Percentiles rank a stretch among this genome's conserved stretches.
phyloP scores from a whole-genome alignment of 495 filamentous ascomycete genomes.

The Xeromyces bisporus region DNA sequence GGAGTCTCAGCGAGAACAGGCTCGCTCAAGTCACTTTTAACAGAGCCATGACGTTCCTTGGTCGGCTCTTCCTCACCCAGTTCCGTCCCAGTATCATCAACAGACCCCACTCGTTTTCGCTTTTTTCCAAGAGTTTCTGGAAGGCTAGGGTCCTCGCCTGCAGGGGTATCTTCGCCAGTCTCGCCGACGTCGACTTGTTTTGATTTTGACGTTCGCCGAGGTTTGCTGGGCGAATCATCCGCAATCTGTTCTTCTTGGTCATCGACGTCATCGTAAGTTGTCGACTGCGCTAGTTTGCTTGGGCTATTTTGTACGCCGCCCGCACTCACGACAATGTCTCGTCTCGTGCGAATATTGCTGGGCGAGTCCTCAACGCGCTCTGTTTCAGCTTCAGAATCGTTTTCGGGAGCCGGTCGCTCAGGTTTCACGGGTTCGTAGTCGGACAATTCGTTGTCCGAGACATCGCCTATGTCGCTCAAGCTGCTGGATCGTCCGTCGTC shows the following conservation, averaged over 20 bases:
- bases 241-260: constrained; percentile 20
- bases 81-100: constrained; percentile 25
- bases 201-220: constrained; percentile 14
- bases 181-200: constrained; percentile 10
- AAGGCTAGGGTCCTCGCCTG: constrained; percentile 17
- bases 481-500: constrained; percentile 46
- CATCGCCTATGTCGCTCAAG: constrained; percentile 84
- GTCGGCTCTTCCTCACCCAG: constrained; percentile 26
- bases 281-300: constrained; percentile 44
- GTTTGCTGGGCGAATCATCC: constrained; percentile 28
- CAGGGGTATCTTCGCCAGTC: constrained; percentile 11
- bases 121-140: constrained; percentile 25
- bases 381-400: constrained; percentile 96
- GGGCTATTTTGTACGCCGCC: constrained; percentile 40
- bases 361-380: constrained; percentile 90
- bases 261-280: constrained; percentile 29
- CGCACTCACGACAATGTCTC: constrained; percentile 42
- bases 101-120: constrained; percentile 28
- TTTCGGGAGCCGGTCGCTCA: constrained; percentile 30
- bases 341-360: constrained; percentile 43
- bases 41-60: constrained; percentile 28
- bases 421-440: constrained; percentile 35
- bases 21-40: constrained; percentile 29
- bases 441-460: constrained; percentile 40
- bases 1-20: constrained; percentile 15